Conservation (phyloP, 257 asterid species). For the Solanum neorickii region DNA sequence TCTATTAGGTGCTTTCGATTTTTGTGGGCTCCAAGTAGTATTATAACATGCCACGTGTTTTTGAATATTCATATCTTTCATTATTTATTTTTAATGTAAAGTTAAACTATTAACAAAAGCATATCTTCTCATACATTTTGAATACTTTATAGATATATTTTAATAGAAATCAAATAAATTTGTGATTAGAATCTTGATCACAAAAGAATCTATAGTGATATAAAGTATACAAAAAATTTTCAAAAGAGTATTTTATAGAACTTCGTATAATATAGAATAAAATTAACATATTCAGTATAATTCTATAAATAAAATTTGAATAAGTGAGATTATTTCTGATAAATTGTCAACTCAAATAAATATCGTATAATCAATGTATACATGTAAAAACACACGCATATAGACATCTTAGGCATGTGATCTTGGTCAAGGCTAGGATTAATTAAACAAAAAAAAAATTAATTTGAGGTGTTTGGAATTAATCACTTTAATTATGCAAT, state of each 20-base stretch:
- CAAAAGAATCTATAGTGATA: not conserved
- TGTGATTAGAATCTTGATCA: not conserved
- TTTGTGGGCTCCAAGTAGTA: not conserved
- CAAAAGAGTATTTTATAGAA: not conserved
- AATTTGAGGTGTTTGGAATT: not conserved
- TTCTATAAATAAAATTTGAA: not conserved
- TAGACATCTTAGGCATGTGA: slow-evolving; percentile 12
- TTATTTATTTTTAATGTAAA: no score
- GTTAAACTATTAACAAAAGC: no score
- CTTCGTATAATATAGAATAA: not conserved
- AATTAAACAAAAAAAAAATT: not conserved
- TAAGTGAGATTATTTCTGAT: not conserved
- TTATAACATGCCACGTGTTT: no score
- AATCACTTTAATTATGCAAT: not conserved
- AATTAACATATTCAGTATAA: not conserved
- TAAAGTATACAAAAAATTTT: no score
- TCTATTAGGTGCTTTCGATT: not conserved
- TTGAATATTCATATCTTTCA: no score
- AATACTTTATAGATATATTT: not conserved
- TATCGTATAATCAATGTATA: not conserved
- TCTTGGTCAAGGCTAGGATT: not conserved
- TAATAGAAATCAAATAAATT: not conserved
- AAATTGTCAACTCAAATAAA: not conserved
- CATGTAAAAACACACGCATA: not conserved
- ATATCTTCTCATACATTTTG: not conserved